Evolutionary conservation across 805 yeast genomes (phyloP), one percentile per base, ranked within the genome.

Genomic region (Candida pseudofarinosa): DNA sequence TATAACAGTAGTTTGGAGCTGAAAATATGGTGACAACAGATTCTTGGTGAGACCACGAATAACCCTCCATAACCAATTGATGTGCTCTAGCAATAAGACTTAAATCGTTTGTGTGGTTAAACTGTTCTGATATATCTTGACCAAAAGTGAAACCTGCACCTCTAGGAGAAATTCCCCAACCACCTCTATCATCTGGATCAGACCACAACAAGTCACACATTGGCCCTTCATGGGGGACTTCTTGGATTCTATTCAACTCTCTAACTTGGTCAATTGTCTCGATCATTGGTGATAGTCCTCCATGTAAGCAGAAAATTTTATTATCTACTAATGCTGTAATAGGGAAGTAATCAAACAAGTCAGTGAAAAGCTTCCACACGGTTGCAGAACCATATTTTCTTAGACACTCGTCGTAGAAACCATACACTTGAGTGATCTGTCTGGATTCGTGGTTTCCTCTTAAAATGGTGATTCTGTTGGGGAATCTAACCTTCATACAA

Each of bases 91-190:
- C 96, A 50, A 90, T 85, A 49, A 90, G 71, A 40, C 85, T 76
- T 50, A 90, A 72, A 51, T 85, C 89, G 62, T 90, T 90, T 15
- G 89, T 83, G 67, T 89, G 96, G 62, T 90, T 90, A 68, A 90
- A 90, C 60, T 88, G 95, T 62, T 87, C 95, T 52, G 90, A 80
- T 56, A 89, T 88, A 72, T 90, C 96, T 69, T 85, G 95, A 55
- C 97, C 97, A 79, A 90, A 90, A 58, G 96, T 88, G 83, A 86
- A 90, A 65, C 97, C 97, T 48, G 97, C 97, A 74, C 97, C 97
- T 79, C 97, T 81, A 65, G 97, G 96, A 59, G 93, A 84, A 52
- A 90, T 87, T 49, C 96, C 96, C 97, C 97, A 90, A 56, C 96
- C 97, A 54, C 96, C 96, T 61, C 97, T 77, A 65, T 90, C 97